Evolutionary conservation across 164 flowering plant genomes (phyloP).

Genomic region (Macadamia integrifolia): DNA sequence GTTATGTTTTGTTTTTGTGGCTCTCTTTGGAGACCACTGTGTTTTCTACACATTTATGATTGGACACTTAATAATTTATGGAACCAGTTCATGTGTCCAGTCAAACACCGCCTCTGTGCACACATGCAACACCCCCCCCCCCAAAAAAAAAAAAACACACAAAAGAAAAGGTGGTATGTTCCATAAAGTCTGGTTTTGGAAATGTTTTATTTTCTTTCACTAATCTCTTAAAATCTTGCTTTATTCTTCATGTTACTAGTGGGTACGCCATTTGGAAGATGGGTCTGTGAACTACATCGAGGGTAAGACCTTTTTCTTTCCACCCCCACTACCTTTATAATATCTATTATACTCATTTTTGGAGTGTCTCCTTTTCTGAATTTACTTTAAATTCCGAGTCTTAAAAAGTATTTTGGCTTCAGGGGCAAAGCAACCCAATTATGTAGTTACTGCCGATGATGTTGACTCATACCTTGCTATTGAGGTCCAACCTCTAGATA

Average conservation of each 20-base stretch:
- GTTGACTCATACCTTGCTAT: slow-evolving; percentile 84
- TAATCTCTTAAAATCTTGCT: slow-evolving; percentile 1
- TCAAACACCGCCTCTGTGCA: no score
- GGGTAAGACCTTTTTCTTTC: slow-evolving; percentile 34
- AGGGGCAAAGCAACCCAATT: slow-evolving; percentile 96
- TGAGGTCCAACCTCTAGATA: slow-evolving; percentile 94
- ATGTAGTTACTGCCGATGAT: slow-evolving; percentile 94
- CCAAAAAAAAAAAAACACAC: no score
- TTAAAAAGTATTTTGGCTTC: slow-evolving; percentile 5
- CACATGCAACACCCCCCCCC: no score
- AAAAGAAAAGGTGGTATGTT: neutral
- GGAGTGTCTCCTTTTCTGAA: neutral
- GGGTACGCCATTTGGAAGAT: slow-evolving; percentile 92
- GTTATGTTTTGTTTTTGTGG: neutral
- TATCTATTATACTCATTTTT: neutral
- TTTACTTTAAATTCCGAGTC: neutral
- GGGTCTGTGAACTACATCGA: slow-evolving; percentile 89
- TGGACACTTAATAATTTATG: no score
- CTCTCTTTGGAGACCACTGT: no score
- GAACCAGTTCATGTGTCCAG: no score
- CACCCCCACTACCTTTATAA: neutral
- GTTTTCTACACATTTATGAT: no score
- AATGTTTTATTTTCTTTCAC: slow-evolving; percentile 1
- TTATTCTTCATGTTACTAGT: slow-evolving; percentile 38
- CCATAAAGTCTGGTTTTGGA: neutral